A percentile compares a stretch with the other conserved stretches of the same genome.
phyloP scores from a whole-genome alignment of 2,329 filamentous ascomycete genomes.

The Colletotrichum siamense region DNA sequence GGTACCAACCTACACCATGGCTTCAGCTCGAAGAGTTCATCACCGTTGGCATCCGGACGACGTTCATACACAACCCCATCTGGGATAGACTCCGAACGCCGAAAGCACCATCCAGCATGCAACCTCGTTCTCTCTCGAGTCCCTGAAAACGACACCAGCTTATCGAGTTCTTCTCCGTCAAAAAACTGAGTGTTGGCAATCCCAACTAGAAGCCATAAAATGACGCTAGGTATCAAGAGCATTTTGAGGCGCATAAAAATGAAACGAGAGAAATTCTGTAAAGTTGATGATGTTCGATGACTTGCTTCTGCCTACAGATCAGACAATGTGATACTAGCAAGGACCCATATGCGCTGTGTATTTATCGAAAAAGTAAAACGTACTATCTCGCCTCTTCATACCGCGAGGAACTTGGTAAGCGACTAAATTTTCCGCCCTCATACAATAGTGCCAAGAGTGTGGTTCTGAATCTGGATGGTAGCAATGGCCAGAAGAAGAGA shows the following conservation, averaged over 20 bases:
- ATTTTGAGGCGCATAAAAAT: background rate
- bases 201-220: background rate
- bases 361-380: background rate
- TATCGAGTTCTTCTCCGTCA: background rate
- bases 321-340: background rate
- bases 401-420: background rate
- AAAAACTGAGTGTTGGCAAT: background rate
- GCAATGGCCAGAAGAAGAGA: background rate
- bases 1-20: conserved; percentile 58
- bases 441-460: background rate
- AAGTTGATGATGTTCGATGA: background rate
- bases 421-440: background rate
- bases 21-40: conserved; percentile 30
- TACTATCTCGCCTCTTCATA: background rate
- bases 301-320: background rate
- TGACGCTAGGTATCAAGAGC: background rate
- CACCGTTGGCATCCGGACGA: background rate
- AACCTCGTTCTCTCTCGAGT: background rate
- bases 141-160: background rate
- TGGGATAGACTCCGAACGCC: conserved; percentile 36
- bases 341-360: background rate
- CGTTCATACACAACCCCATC: conserved; percentile 35
- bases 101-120: conserved; percentile 39
- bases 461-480: background rate
- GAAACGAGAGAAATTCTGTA: background rate